Base-by-base conservation (phyloP, 164 flowering plant species). In the Saururus chinensis region DNA sequence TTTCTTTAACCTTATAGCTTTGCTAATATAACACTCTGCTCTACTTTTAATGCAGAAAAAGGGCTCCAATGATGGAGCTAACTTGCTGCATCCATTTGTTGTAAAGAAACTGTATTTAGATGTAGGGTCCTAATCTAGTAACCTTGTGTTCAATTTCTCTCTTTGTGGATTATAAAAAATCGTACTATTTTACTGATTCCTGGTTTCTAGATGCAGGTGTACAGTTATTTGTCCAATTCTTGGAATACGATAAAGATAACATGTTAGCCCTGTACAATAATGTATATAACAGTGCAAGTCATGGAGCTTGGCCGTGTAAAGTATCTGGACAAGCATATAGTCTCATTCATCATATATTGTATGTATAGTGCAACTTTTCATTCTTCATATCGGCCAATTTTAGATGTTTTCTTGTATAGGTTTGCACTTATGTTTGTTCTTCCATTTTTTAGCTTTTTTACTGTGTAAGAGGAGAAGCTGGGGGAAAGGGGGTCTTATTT, bases 201-300 rank as follows among this genome's bases (percentile, higher is more conserved):
- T 45, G 14, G 45, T 12, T 45, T 45, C 1, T 45, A 17, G 49
- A 12, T 45, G 49, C 49, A 45, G 49, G 17, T 41, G 49, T 45
- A 12, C 49, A 45, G 14, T 2, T 12, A 7, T 4, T 45, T 3
- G 17, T 7, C 7, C 7, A 17, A 12, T 45, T 45, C 49, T 1
- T 45, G 14, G 17, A 45, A 13, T 9, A 12, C 49, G 17, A 17
- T 12, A 45, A 45, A 45, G 49, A 45, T 45, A 17, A 9, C 16
- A 45, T 12, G 49, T 12, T 45, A 45, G 49, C 49, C 49, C 14
- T 45, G 64, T 63, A 69, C 64, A 64, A 1, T 60, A 41, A 59
- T 69, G 61, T 58, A 68, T 52, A 57, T 61, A 61, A 56, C 56
- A 51, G 35, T 51, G 24, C 9, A 23, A 22, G 20, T 13, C 37